A percentile compares a stretch with the other conserved stretches of the same genome.
These are phyloP conservation scores for Cryptosporidium sp. DNA, from an alignment of 169 alveolate species.

Conservation along the genomic window DNA sequence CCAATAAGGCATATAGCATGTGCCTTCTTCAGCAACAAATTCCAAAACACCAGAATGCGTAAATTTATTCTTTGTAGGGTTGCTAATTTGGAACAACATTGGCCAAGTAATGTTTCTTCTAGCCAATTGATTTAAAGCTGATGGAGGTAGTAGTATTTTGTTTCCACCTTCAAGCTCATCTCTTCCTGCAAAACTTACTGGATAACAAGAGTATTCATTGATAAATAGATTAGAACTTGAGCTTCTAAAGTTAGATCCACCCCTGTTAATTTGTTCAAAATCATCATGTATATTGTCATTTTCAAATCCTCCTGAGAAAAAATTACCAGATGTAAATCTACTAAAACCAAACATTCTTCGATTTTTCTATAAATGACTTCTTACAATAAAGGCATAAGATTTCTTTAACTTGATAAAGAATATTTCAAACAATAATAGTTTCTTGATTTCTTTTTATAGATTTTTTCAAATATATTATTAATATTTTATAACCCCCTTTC, in stretches of 20 bases:
- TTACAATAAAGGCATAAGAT: not conserved
- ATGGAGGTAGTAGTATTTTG: conserved; percentile 86
- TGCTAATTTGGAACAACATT: conserved; percentile 86
- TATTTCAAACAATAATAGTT: not conserved
- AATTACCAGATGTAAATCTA: conserved; percentile 63
- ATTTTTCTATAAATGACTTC: not conserved
- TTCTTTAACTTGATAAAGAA: not conserved
- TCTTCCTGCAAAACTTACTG: conserved; percentile 88
- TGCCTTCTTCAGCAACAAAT: conserved; percentile 94
- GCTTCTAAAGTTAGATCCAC: not conserved
- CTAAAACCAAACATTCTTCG: conserved; percentile 56
- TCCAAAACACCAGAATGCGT: conserved; percentile 95
- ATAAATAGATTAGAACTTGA: conserved; percentile 38
- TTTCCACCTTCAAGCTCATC: conserved; percentile 88
- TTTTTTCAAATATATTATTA: not conserved
- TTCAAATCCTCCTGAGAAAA: conserved; percentile 64
- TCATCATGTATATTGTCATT: conserved; percentile 50
- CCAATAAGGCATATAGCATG: conserved; percentile 94
- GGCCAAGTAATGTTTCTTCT: conserved; percentile 90
- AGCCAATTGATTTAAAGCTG: conserved; percentile 87
- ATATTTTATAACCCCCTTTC: not conserved
- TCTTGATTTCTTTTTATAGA: not conserved
- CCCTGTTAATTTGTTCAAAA: conserved; percentile 24
- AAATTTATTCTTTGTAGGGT: conserved; percentile 80
- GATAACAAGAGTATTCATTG: conserved; percentile 84